Evolutionary conservation across 2,329 filamentous ascomycete genomes (phyloP), one percentile per base, ranked within the genome.

Genomic region (Penicillium sp.): DNA sequence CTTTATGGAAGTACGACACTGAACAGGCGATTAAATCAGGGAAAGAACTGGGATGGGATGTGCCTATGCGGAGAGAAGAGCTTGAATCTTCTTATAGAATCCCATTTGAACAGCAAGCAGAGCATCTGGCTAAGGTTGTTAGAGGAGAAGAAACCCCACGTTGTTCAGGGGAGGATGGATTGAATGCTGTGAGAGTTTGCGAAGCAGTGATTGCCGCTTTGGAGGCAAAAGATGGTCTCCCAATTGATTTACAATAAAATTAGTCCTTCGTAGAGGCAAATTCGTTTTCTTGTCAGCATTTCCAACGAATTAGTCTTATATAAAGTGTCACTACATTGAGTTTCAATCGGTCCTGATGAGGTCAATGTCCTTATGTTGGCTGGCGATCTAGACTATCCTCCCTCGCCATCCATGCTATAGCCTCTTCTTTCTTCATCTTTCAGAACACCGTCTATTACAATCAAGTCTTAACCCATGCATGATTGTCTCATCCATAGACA

Each of bases 141-240:
- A 53, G 45, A 28, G 50, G 38, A 30, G 33, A 47, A 12, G 58
- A 58, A 40, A 37, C 40, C 1, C 58, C 61, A 33, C 19, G 35
- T n/a, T 65, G 63, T 33, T 61, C 61, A n/a, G 63, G 37, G 9
- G 61, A 63, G 53, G 63, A 63, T 44, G 63, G 61, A 22, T 42
- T 65, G 19, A 56, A 55, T 24, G 63, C 63, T 13, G 61, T 65
- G 3, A 40, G 28, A 37, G 63, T 64, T 3, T 63, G 61, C 28
- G 63, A 65, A 33, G 59, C 58, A 28, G 47, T 64, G n/a, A 37
- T 38, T 12, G 24, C 13, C 2, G 58, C 58, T 15, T 19, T 60
- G 10, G 15, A 44, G 24, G 50, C 28, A 26, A 40, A 30, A 15
- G 40, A 60, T 45, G 56, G 56, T 19, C 30, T 53, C 17, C 56